Percentiles rank a stretch among this genome's conserved stretches.
Conservation (phyloP, 208 protist genomes). For the Trypanosoma boissoni region DNA sequence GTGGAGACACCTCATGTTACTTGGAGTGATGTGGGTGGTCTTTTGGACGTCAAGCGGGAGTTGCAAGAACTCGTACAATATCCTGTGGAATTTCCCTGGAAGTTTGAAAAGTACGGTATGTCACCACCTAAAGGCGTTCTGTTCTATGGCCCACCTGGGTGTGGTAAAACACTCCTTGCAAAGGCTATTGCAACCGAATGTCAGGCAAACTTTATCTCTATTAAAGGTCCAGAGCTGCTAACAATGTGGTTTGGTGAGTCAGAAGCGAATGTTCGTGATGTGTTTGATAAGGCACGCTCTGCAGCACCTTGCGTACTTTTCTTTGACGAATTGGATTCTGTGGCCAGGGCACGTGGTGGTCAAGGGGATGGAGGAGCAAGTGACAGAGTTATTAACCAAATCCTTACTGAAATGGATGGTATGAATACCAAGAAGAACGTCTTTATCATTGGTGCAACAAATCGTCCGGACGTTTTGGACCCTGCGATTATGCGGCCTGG, state of each 20-base stretch:
- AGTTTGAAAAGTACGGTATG: constrained; percentile 99
- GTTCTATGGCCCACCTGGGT: constrained; percentile 99
- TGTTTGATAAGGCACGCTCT: constrained; percentile 99
- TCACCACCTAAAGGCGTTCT: constrained; percentile 97
- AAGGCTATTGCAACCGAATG: constrained; percentile 99
- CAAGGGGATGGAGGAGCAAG: constrained; percentile 97
- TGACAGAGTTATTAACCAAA: constrained; percentile 99
- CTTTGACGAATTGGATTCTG: constrained; percentile 99
- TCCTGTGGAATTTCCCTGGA: constrained; percentile 99
- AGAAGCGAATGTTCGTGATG: constrained; percentile 99
- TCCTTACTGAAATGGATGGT: constrained; percentile 99
- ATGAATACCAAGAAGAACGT: constrained; percentile 99
- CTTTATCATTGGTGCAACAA: constrained; percentile 99
- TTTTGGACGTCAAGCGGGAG: constrained; percentile 98
- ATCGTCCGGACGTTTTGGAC: constrained; percentile 99
- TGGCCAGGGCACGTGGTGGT: constrained; percentile 96
- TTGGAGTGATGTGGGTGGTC: constrained; percentile 99
- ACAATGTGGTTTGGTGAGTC: constrained; percentile 99
- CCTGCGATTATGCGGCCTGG: constrained; percentile 99
- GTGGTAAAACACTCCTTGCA: constrained; percentile 98
- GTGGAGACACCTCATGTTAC: constrained; percentile 99
- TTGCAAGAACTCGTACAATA: constrained; percentile 99
- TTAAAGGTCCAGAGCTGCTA: constrained; percentile 99
- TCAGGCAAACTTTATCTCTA: constrained; percentile 99
- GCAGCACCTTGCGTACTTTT: constrained; percentile 99